Evolutionary conservation across 352 stramenopile genomes (phyloP), one percentile per base, ranked within the genome.

Genomic region (Pythium rishiriense): DNA sequence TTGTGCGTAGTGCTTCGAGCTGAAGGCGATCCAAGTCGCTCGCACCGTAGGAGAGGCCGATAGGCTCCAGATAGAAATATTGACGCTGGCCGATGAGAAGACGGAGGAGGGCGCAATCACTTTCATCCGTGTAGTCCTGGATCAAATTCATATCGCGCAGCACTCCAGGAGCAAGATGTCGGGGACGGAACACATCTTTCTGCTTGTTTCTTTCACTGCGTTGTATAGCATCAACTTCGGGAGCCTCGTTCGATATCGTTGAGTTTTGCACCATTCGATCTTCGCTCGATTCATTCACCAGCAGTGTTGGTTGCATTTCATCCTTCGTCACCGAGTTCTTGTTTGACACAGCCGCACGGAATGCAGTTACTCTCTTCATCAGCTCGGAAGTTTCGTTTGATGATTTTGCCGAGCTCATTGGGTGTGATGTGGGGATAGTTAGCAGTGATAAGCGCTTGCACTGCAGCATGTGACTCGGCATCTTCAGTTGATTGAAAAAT

Each of bases 1-100:
- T 45, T 10, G 45, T 65, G 41, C 69, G 56, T 41, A 64, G 19
- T 19, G 41, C 64, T 19, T 62, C 60, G 31, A 60, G 37, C 12
- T 55, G 39, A 7, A 74, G 53, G n/a, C 43, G n/a, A 2, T 69
- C 63, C 3, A 59, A 39, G 56, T 74, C 58, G 8, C 62, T 43
- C 9, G 54, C 42, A 9, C 62, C 64, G 45, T 74, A 69, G 6
- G 64, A 52, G 0, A 75, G 39, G 2, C 47, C 21, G 15, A 91
- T 68, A 1, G 79, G 79, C 50, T 91, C 79, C 22, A 93, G 55
- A 57, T 91, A 93, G 26, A 93, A 93, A 29, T 93, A 93, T 55
- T 93, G 84, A 7, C 84, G 79, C 56, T 91, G 74, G 1, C 84
- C 84, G 29, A 76, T 74, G 4, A 93, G 45, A 22, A 89, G 78